Evolutionary conservation across 495 filamentous ascomycete species (phyloP), one percentile per base, ranked within the genome.

Genomic region (Hypoxylon fuscum): DNA sequence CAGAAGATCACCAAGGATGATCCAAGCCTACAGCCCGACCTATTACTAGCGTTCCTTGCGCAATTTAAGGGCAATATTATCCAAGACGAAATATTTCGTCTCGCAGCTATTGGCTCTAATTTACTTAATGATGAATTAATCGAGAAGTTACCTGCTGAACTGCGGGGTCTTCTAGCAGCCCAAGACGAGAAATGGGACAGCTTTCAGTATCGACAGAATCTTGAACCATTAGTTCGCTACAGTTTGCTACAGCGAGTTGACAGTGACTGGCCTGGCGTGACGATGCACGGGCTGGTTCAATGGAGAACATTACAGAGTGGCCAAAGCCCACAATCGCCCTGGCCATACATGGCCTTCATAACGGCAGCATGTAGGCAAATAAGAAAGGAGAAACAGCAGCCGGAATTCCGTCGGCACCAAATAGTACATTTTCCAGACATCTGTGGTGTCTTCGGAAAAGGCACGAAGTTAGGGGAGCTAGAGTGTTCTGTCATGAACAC

Each of bases 31-130:
- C 67, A 45, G 23, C 60, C 62, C 9, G 53, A 49, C 20, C 47
- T 69, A 29, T 53, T 71, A 29, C 48, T 71, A 38, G 60, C 57
- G 44, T 66, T 71, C n/a, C 62, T 71, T 27, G 68, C 68, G 34
- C 56, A 60, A 14, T 68, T 71, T 49, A 51, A 58, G 48, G 54
- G 66, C 35, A 62, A 45, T 20, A 66, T 66, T 63, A 43, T 69
- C 11, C 45, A 71, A 45, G 66, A 69, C 56, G 62, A 71, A 38
- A 46, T 67, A 47, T 64, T 71, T 42, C 61, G 58, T 12, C 56
- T 71, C 18, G 65, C 52, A 21, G 42, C 27, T 52, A 49, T 69
- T 34, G 48, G 68, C 25, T 63, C 60, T 20, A 5, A 57, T 29
- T 23, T 1, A 5, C 22, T 69, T 34, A 32, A 29, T 15, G 22